Conservation (phyloP, 768 basidiomycete genomes). For the Lactarius pseudohatsudake region DNA sequence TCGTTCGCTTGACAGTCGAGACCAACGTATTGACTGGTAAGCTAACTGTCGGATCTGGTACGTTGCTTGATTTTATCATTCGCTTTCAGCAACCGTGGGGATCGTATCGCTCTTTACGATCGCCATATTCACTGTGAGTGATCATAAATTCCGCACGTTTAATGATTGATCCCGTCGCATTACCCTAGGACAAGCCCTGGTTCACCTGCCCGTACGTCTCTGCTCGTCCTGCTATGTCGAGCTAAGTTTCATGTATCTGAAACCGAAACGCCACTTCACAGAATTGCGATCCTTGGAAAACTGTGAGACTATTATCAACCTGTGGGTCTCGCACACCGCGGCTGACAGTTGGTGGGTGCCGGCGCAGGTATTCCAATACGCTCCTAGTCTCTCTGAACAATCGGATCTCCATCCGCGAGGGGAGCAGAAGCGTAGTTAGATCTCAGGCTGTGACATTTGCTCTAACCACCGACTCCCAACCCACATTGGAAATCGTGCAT, state of each 20-base stretch:
- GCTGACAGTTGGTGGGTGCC: too few relatives aligned
- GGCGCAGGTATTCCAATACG: constrained; percentile 14
- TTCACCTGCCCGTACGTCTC: constrained; percentile 11
- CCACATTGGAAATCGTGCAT: not conserved
- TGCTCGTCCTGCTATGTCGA: not conserved
- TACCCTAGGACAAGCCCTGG: too few relatives aligned
- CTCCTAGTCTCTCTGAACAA: constrained; percentile 19
- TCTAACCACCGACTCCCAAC: not conserved
- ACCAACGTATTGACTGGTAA: constrained; percentile 25
- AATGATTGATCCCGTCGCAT: not conserved
- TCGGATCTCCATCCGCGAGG: constrained; percentile 16
- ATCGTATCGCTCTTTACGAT: not conserved
- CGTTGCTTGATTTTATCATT: not conserved
- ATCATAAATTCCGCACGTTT: not conserved
- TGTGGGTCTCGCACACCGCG: too few relatives aligned
- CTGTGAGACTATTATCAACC: not conserved
- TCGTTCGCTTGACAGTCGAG: constrained; percentile 16
- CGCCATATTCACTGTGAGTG: constrained; percentile 8
- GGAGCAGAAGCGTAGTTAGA: not conserved
- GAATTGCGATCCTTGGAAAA: constrained; percentile 14
- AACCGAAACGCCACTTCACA: not conserved
- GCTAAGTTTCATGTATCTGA: not conserved
- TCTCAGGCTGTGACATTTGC: not conserved
- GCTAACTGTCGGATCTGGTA: not conserved
- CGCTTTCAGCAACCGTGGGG: constrained; percentile 1